Base-by-base conservation (phyloP, 768 basidiomycete genomes). In the Rhodotorula sphaerocarpa region DNA sequence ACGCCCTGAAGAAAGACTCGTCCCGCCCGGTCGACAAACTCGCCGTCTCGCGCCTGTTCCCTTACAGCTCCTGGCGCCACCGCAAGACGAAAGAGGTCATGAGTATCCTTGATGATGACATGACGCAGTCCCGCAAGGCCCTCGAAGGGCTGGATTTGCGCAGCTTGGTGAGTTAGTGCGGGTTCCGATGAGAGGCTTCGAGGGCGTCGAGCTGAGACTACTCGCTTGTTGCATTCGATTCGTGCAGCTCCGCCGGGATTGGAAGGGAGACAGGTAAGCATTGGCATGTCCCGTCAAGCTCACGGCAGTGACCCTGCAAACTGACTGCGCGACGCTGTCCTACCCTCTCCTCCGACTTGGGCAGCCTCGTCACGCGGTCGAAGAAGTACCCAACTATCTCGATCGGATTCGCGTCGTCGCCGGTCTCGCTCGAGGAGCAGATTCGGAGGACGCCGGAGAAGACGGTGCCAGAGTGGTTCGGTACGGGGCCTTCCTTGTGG, bases 391-490 rank as follows among this genome's bases (percentile, higher is more conserved):
- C 63, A 7, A 5, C 15, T 3, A 50, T 69, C 43, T 33, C 42
- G 21, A 41, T 69, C n/a, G 67, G 67, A 0, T 63, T 69, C 43
- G 67, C 67, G 0, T 59, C 60, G 21, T 46, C 59, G 21, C 67
- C 67, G 18, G 63, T 69, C 27, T 62, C 60, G 12, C 54, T 69
- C 42, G 58, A 69, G 31, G 57, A 55, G 28, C 67, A 69, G 46
- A 65, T 69, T 50, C 0, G 33, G n/a, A 33, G 67, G 4, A 65
- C 63, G 34, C 70, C 62, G 25, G 75, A 73, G 16, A 75, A 74
- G 1, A 82, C 85, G 31, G 79, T 77, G 18, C 79, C 72, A 6
- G 81, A 78, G 25, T 91, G 88, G 74, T 67, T 67, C 28, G 53
- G 52, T 57, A 27, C 25, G 55, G 7, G 30, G 7, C 15, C 33